Base-by-base conservation (phyloP, 2,329 filamentous ascomycete genomes). In the Dryadomyces quercus-mongolicae region DNA sequence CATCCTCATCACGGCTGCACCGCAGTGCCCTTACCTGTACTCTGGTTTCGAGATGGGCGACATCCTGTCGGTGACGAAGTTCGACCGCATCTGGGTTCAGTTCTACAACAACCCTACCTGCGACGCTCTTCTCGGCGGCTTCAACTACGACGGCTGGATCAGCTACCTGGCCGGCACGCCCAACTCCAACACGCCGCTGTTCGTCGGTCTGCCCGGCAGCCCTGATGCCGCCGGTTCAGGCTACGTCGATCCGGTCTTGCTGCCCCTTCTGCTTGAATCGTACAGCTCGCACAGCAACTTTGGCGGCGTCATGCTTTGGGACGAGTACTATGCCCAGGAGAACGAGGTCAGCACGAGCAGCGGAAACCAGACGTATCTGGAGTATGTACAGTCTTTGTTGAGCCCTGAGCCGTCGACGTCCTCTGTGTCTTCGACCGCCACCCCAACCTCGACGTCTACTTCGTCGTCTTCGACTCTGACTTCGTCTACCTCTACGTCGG, bases 51-150 rank as follows among this genome's bases (percentile, higher is more conserved):
- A 70, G 55, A 72, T 79, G 62, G 68, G 69, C 48, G 57, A 61
- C 1, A 71, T 79, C 43, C 64, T 74, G 20, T 59, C 67, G 25
- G 51, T 63, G 34, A 62, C 67, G 43, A 56, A 61, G 43, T 74
- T 73, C 55, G 71, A 74, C 57, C 65, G 66, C 49, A 60, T 75
- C 8, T 74, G 68, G 58, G 63, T 74, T 18, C 72, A 75, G 60
- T 74, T 74, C 62, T 75, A 75, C 65, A 75, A 75, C 63, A 75
- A 75, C 60, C 63, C 65, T 0, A 62, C 59, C 31, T 74, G 71
- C 58, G 66, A 67, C 21, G 68, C 67, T 18, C 52, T 62, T 38
- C 58, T 53, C 13, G 63, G 61, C 46, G 61, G 62, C 45, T 69
- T 68, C 62, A 72, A 71, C 65, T 71, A 67, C 42, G 59, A 66